Conservation (phyloP, 306 rosid genomes). For the Crotalaria pallida region DNA sequence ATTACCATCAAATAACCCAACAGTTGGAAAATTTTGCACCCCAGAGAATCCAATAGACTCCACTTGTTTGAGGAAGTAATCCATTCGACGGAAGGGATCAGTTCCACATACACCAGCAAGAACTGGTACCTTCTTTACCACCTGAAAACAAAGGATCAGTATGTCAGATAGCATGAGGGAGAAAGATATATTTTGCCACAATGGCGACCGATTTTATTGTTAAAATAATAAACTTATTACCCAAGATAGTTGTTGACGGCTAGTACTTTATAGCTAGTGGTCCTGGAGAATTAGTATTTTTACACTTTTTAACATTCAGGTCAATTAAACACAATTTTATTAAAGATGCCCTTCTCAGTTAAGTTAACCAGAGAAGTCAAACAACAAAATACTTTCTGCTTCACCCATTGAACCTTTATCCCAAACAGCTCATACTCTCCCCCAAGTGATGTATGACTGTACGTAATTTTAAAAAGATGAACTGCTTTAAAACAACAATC, state of each 20-base stretch:
- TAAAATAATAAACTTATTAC: neutral
- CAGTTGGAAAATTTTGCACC: constrained; percentile 97
- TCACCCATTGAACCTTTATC: neutral
- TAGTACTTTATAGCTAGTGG: neutral
- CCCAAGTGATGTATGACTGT: neutral
- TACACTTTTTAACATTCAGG: neutral
- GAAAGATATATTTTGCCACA: neutral
- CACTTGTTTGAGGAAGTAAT: constrained; percentile 76
- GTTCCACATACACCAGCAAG: constrained; percentile 92
- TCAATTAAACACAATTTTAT: neutral
- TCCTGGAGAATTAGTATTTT: neutral
- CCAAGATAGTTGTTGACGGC: neutral
- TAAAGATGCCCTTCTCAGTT: neutral
- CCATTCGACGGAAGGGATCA: constrained; percentile 93
- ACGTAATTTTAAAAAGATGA: neutral
- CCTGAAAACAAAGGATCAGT: constrained; percentile 42
- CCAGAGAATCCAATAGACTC: constrained; percentile 86
- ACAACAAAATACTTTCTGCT: neutral
- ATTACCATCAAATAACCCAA: constrained; percentile 86
- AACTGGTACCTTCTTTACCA: constrained; percentile 75
- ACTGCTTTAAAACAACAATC: neutral
- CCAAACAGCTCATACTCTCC: neutral
- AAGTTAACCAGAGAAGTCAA: constrained; percentile 1
- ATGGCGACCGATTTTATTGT: neutral
- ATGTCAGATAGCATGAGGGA: constrained; percentile 1